These are phyloP conservation scores for Ballota nigra DNA, from an alignment of 257 asterid genomes.

Conservation along the genomic window DNA sequence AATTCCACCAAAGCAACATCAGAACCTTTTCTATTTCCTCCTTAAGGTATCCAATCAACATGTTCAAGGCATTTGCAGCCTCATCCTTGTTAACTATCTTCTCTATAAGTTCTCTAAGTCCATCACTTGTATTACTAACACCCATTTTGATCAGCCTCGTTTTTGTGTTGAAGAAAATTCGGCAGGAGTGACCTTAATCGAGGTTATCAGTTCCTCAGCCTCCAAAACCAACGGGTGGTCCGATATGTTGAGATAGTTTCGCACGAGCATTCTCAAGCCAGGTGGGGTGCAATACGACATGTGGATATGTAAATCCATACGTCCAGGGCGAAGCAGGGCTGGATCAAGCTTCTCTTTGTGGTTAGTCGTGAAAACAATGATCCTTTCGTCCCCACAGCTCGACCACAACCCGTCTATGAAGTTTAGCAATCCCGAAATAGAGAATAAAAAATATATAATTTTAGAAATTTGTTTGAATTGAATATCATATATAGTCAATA, in stretches of 20 bases:
- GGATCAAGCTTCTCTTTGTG: slow-evolving; percentile 55
- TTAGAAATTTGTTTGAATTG: neutral
- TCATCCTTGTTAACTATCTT: slow-evolving; percentile 24
- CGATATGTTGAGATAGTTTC: slow-evolving; percentile 34
- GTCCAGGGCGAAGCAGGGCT: slow-evolving; percentile 56
- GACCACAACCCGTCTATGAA: slow-evolving; percentile 72
- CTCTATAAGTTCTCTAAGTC: slow-evolving; percentile 19
- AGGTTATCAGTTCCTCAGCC: slow-evolving; percentile 29
- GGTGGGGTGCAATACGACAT: slow-evolving; percentile 53
- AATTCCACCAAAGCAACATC: slow-evolving; percentile 9
- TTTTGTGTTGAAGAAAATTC: slow-evolving; percentile 41
- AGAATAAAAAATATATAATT: too few relatives aligned
- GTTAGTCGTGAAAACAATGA: slow-evolving; percentile 59
- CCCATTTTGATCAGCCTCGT: neutral
- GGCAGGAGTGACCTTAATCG: slow-evolving; percentile 52
- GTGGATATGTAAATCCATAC: slow-evolving; percentile 64
- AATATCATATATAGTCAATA: neutral
- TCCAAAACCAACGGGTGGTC: slow-evolving; percentile 28
- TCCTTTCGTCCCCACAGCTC: slow-evolving; percentile 60
- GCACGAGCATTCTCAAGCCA: slow-evolving; percentile 38
- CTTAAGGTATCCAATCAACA: slow-evolving; percentile 22
- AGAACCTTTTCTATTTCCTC: neutral
- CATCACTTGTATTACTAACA: neutral
- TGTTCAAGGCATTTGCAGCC: slow-evolving; percentile 24
- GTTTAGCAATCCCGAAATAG: slow-evolving; percentile 53